These are phyloP conservation scores for Xerocomus spinulosus DNA, from an alignment of 768 basidiomycete genomes.

Conservation along the genomic window DNA sequence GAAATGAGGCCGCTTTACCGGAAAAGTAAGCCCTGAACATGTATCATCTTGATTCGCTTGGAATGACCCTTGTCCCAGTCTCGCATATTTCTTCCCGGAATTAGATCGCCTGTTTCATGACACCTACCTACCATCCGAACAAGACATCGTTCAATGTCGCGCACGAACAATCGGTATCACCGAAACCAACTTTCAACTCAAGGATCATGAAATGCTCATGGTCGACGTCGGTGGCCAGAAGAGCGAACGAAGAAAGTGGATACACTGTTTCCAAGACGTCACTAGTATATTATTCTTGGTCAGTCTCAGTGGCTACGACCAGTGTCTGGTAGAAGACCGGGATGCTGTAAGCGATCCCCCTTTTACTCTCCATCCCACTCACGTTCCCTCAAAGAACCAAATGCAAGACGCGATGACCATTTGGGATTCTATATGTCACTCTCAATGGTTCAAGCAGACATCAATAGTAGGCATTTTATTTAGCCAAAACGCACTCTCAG, in stretches of 20 bases:
- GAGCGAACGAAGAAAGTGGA: constrained; percentile 90
- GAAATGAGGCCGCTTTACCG: constrained; percentile 87
- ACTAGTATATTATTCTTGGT: constrained; percentile 91
- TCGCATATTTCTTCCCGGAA: constrained; percentile 72
- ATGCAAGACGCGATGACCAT: constrained; percentile 99
- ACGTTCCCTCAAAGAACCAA: constrained; percentile 63
- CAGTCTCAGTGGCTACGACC: constrained; percentile 89
- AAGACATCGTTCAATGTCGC: constrained; percentile 83
- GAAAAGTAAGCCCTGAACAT: constrained; percentile 62
- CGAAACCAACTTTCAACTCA: constrained; percentile 77
- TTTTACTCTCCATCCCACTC: constrained; percentile 1
- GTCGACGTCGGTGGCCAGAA: constrained; percentile 94
- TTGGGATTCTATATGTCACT: constrained; percentile 97
- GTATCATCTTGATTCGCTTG: neutral
- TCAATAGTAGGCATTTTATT: constrained; percentile 62
- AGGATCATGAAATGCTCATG: constrained; percentile 84
- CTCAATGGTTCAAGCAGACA: constrained; percentile 94
- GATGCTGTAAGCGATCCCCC: constrained; percentile 61
- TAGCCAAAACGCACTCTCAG: neutral
- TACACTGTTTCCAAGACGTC: constrained; percentile 93
- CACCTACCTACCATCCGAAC: constrained; percentile 68
- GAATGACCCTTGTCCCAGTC: constrained; percentile 34
- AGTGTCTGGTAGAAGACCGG: constrained; percentile 89
- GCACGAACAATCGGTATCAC: constrained; percentile 90
- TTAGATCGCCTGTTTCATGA: constrained; percentile 78